A percentile compares a stretch with the other conserved stretches of the same genome.
Conservation (phyloP, 2,329 filamentous ascomycete species). For the Stachybotrys chartarum region DNA sequence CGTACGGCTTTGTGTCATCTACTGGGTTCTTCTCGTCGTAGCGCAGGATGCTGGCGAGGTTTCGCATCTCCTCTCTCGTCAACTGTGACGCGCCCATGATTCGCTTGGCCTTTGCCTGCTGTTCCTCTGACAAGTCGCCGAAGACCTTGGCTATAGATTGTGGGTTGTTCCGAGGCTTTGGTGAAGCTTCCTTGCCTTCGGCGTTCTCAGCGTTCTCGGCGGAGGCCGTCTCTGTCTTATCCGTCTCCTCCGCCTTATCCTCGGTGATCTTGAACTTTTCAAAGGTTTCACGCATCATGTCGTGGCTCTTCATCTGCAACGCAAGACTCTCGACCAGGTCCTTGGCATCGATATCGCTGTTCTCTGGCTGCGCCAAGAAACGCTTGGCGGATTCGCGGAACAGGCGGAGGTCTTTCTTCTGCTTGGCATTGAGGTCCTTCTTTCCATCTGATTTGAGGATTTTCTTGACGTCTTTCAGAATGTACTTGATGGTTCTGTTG, state of each 20-base stretch:
- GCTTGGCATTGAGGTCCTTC: slow-evolving; percentile 53
- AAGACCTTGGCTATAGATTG: slow-evolving; percentile 24
- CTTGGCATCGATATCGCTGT: slow-evolving; percentile 16
- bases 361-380: slow-evolving; percentile 41
- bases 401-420: slow-evolving; percentile 69
- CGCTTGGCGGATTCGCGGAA: slow-evolving; percentile 60
- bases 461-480: slow-evolving; percentile 23
- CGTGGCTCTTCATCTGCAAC: slow-evolving; percentile 23
- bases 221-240: slow-evolving; percentile 7
- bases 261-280: slow-evolving; percentile 16
- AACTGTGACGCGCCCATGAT: slow-evolving; percentile 26
- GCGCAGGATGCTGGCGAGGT: slow-evolving; percentile 50
- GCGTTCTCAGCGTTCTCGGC: slow-evolving; percentile 7
- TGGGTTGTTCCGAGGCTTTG: background rate
- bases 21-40: slow-evolving; percentile 67
- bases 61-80: slow-evolving; percentile 42
- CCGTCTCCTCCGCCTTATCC: slow-evolving; percentile 3
- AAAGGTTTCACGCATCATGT: slow-evolving; percentile 20
- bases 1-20: slow-evolving; percentile 74
- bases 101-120: slow-evolving; percentile 22
- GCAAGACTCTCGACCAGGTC: slow-evolving; percentile 25
- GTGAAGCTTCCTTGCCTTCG: background rate
- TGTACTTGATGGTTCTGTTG: slow-evolving; percentile 16
- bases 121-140: slow-evolving; percentile 22
- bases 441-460: slow-evolving; percentile 33